Conservation (phyloP, 2,329 filamentous ascomycete species). For the Penicillium sp. region DNA sequence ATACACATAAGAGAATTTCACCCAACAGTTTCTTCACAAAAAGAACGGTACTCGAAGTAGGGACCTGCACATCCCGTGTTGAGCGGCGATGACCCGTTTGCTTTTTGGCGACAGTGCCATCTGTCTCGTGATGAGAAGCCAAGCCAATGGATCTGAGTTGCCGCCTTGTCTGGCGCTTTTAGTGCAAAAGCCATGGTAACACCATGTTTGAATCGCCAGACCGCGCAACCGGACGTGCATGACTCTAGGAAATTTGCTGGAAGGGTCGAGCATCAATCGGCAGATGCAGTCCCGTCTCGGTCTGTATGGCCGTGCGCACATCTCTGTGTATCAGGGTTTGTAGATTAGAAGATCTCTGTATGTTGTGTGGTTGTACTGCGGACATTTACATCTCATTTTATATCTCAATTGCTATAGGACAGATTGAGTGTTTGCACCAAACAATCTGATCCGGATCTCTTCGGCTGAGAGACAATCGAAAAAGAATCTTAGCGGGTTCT, state of each 20-base stretch:
- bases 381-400: not conserved
- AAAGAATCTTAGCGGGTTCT: not conserved
- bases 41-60: conserved; percentile 3
- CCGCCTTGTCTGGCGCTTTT: conserved; percentile 3
- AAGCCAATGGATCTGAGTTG: conserved; percentile 15
- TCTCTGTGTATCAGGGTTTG: conserved; percentile 10
- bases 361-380: not conserved
- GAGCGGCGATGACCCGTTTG: conserved; percentile 16
- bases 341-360: not conserved
- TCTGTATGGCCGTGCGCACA: conserved; percentile 20
- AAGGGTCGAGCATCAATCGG: conserved; percentile 13
- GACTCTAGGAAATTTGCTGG: conserved; percentile 15
- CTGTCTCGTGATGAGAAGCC: conserved; percentile 20
- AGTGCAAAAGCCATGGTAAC: conserved; percentile 22
- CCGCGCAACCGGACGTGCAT: conserved; percentile 23
- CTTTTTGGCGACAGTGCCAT: conserved; percentile 3
- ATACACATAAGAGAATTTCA: not conserved
- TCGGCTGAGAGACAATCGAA: not conserved
- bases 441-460: not conserved
- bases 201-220: conserved; percentile 17
- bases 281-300: conserved; percentile 21
- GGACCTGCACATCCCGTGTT: conserved; percentile 4
- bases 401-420: not conserved
- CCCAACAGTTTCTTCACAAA: not conserved
- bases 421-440: not conserved